Conservation (phyloP, 495 filamentous ascomycete species). For the Hypoxylon crocopeplum region DNA sequence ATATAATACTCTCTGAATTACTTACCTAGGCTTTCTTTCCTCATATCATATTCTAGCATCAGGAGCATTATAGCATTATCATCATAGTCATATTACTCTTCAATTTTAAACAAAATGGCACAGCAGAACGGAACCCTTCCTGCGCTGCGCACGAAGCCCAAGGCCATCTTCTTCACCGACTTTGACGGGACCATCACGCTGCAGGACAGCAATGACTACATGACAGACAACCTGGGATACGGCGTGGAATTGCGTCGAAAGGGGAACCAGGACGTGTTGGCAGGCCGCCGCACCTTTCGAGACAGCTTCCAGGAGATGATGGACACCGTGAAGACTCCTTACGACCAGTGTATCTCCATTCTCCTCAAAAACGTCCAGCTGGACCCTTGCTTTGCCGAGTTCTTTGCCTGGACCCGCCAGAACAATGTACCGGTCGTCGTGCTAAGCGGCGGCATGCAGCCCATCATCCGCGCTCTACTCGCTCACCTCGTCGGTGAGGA, state of each 20-base stretch:
- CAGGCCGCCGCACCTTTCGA: conserved; percentile 72
- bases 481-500: conserved; percentile 77
- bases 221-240: conserved; percentile 92
- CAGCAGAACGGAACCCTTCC: conserved; percentile 44
- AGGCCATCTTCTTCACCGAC: conserved; percentile 96
- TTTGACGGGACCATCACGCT: conserved; percentile 96
- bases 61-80: too few species aligned
- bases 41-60: too few species aligned
- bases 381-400: conserved; percentile 83
- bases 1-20: too few species aligned
- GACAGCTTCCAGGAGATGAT: conserved; percentile 91
- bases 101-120: conserved; percentile 29
- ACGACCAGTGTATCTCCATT: conserved; percentile 75
- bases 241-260: conserved; percentile 69
- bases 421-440: conserved; percentile 93
- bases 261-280: conserved; percentile 75
- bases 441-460: conserved; percentile 87
- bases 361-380: conserved; percentile 84
- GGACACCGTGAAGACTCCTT: conserved; percentile 77
- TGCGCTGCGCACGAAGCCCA: conserved; percentile 69
- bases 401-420: conserved; percentile 78
- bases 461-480: conserved; percentile 85
- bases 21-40: too few species aligned
- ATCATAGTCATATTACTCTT: too few species aligned
- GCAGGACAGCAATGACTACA: conserved; percentile 90